A percentile compares a stretch with the other conserved stretches of the same genome.
Evolutionary conservation across 1,139 yeast species (phyloP).

Genomic region (Nakaseomyces kungkrabaensis): DNA sequence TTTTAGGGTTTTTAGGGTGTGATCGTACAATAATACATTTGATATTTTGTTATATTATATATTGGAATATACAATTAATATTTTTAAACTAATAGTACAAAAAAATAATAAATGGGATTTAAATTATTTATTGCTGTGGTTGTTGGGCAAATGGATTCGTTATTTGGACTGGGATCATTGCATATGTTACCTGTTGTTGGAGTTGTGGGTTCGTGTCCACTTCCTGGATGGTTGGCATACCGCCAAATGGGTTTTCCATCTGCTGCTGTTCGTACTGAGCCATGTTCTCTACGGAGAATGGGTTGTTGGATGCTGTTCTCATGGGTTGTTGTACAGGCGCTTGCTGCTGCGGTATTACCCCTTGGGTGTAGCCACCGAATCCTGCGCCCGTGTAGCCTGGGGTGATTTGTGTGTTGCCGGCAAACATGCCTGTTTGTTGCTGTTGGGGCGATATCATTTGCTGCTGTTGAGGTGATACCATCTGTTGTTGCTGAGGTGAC

Average conservation of each 20-base stretch:
- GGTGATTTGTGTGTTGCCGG: constrained; percentile 13
- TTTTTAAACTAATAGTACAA: no score
- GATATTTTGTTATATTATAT: no score
- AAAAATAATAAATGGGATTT: background rate
- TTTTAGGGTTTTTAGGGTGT: no score
- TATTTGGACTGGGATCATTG: constrained; percentile 2
- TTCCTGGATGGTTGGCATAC: constrained; percentile 1
- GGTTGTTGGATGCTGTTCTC: constrained; percentile 21
- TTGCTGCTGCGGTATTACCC: background rate
- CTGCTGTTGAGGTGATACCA: constrained; percentile 14
- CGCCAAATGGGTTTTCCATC: background rate
- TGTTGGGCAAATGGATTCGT: constrained; percentile 3
- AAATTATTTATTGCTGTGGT: background rate
- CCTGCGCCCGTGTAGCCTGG: constrained; percentile 32
- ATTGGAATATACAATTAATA: no score
- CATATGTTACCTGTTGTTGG: background rate
- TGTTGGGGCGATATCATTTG: constrained; percentile 22
- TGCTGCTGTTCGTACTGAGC: constrained; percentile 9
- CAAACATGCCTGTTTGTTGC: background rate
- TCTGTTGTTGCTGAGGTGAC: constrained; percentile 10
- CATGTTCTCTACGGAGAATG: constrained; percentile 15
- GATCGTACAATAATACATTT: no score
- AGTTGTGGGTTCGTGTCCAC: background rate
- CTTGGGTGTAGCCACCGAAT: constrained; percentile 36
- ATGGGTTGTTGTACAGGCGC: constrained; percentile 8